Base-by-base conservation (phyloP, 352 stramenopile species). In the Peronospora destructor region DNA sequence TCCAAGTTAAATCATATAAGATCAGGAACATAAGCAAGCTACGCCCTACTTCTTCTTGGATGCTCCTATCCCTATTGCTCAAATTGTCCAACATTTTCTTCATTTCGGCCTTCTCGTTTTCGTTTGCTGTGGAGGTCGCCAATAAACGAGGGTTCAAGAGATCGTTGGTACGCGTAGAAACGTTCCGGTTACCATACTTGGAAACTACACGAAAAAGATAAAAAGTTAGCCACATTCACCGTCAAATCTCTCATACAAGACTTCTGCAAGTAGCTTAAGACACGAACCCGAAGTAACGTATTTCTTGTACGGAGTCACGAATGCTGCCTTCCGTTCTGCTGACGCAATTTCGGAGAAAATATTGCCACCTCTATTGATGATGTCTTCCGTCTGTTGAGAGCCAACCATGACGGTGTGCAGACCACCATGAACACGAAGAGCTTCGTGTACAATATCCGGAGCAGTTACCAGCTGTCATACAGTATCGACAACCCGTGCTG, bases 241-340 rank as follows among this genome's bases (percentile, higher is more conserved):
- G n/a, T 37, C 14, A 13, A 44, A 39, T 1, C 30, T 34, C 26
- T 39, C 21, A 25, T 6, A 23, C 16, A 14, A 11, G 11, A 29
- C 10, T 45, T 25, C 14, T 0, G 0, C 25, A 26, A 26, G 23
- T 26, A 26, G 23, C 5, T 1, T 14, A 7, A 12, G 28, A 32
- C 28, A 61, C 66, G 17, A 55, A 84, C 76, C 74, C 47, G 79
- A 84, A 4, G 78, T 85, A 12, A 92, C 76, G 34, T 94, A 94
- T 71, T 90, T 91, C 51, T 94, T 92, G 55, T 59, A 85, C 4
- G 84, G 84, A 8, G 81, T 94, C 16, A 91, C 71, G 14, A 94
- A 87, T 6, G 77, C 77, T 21, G 76, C 69, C 26, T 83, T 83
- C n/a, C 78, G 61, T 40, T 90, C 76, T 8, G 61, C 49, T 0